phyloP scores from a whole-genome alignment of 495 filamentous ascomycete genomes.

The Podospora didyma region DNA sequence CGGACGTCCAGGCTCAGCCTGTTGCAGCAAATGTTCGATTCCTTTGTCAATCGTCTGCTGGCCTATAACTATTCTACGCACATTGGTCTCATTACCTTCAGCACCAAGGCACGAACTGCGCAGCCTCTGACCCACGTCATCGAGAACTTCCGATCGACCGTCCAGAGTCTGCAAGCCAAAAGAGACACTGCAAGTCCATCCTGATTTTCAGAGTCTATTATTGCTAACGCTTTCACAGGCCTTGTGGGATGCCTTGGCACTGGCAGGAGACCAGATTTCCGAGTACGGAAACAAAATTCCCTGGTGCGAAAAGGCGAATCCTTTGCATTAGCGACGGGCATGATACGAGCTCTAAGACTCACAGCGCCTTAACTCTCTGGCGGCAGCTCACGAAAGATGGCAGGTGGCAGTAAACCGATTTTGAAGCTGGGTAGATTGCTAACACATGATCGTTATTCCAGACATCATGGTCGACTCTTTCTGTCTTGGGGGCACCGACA shows the following conservation, averaged over 20 bases:
- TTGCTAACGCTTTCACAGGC: too few relatives aligned
- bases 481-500: not conserved
- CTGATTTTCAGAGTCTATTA: too few relatives aligned
- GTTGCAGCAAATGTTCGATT: not conserved
- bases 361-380: not conserved
- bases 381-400: not conserved
- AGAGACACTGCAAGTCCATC: not conserved
- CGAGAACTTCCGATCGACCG: not conserved
- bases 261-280: not conserved
- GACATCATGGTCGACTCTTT: not conserved
- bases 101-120: not conserved
- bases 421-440: not conserved
- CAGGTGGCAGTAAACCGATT: too few relatives aligned
- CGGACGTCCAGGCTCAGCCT: not conserved
- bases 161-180: not conserved
- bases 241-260: not conserved
- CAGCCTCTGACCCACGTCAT: not conserved
- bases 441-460: not conserved
- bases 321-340: not conserved
- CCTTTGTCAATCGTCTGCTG: not conserved
- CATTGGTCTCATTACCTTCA: not conserved
- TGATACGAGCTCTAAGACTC: not conserved
- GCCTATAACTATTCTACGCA: not conserved
- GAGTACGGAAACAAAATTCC: not conserved
- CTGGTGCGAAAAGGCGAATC: not conserved